Evolutionary conservation across 2,329 filamentous ascomycete genomes (phyloP), one percentile per base, ranked within the genome.

Genomic region (Verticillium klebahnii): DNA sequence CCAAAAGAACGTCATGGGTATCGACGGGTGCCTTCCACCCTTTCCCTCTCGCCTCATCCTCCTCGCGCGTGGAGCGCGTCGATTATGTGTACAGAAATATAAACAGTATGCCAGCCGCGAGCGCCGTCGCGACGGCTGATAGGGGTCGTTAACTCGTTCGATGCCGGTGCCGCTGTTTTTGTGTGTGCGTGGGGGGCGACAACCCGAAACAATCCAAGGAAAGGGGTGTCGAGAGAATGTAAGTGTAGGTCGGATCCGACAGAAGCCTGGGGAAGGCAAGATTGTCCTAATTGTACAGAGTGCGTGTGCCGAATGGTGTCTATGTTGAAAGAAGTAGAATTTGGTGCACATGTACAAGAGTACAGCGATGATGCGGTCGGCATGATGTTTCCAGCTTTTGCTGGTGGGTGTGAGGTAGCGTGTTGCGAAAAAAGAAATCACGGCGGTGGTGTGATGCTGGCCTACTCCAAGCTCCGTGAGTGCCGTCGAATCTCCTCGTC

Each of bases 401-500:
- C 34, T 37, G 17, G 31, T 56, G 17, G 31, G 32, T 14, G 32
- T 34, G 23, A 25, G 32, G 23, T 55, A 17, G 15, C 55, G 58
- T 32, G 17, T 12, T 60, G 55, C 55, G 36, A 19, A 25, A 23
- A 23, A 9, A 15, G 7, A 4, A 4, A 39, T 9, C 19, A n/a
- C 8, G 19, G 29, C 3, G 19, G 45, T 23, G 12, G 11, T 6
- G 4, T 19, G 56, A 39, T n/a, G 56, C 8, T 39, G n/a, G 34
- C 36, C 71, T 66, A 78, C 71, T 86, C 82, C 36, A 87, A 69
- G 60, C 70, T 74, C 60, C 83, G 80, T 0, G 82, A 84, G 61
- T 79, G 77, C 64, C 75, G 78, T 61, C 84, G 77, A 69, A 95
- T 92, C 69, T 93, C 90, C n/a, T 87, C 85, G 66, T 94, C 91